A percentile compares a stretch with the other conserved stretches of the same genome.
Conservation (phyloP, 768 basidiomycete genomes). For the Symmetrospora coprosmae region DNA sequence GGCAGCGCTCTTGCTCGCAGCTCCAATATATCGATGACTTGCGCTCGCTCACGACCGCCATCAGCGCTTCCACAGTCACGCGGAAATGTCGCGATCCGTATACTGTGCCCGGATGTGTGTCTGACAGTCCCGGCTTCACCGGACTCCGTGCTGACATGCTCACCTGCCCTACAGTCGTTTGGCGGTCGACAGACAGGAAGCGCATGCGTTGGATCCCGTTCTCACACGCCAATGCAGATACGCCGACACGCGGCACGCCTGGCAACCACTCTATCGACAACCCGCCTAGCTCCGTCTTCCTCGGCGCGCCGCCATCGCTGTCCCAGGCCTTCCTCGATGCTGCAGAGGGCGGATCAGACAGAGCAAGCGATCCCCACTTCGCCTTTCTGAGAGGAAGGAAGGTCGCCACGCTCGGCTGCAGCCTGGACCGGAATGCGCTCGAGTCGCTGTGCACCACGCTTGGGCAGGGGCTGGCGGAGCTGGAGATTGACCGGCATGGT, state of each 20-base stretch:
- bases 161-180: neutral
- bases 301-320: neutral
- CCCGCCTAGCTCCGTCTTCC: neutral
- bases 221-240: neutral
- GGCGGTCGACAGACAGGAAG: neutral
- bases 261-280: neutral
- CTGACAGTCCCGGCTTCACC: too few relatives aligned
- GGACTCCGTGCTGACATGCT: too few relatives aligned
- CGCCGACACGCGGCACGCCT: neutral
- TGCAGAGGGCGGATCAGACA: too few relatives aligned
- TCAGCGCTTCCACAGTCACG: too few relatives aligned
- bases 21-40: too few relatives aligned
- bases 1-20: too few relatives aligned
- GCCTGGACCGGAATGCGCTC: neutral
- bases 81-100: too few relatives aligned
- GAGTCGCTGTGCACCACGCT: neutral
- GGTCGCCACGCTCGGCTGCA: neutral
- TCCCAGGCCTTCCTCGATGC: neutral
- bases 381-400: neutral
- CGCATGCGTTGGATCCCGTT: neutral
- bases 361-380: neutral
- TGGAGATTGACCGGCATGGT: neutral
- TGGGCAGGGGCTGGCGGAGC: neutral
- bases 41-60: too few relatives aligned
- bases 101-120: too few relatives aligned